Base-by-base conservation (phyloP, 768 basidiomycete species). In the Hydnomerulius pinastri region DNA sequence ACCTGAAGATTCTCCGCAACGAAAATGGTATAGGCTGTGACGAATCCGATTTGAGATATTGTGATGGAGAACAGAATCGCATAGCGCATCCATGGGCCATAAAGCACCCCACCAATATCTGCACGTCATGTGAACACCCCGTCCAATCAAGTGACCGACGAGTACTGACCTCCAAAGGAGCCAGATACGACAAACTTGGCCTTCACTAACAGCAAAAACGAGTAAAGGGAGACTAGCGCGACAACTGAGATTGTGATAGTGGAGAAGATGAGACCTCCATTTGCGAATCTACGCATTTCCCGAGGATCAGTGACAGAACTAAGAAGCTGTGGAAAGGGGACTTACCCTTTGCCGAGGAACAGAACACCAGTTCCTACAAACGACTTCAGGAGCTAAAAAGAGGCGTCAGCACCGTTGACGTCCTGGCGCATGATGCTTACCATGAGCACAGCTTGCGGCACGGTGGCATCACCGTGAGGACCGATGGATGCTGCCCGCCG, bases 331-430 rank as follows among this genome's bases (percentile, higher is more conserved):
- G 41, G 17, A 8, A 21, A 56, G 42, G 42, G 20, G 13, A 71
- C 89, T 61, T 68, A 93, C 88, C 86, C 97, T 73, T 92, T 96
- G 44, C 93, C 97, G 23, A 99, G 79, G 74, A 99, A 98, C 29
- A 99, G 68, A 9, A 99, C 88, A 13, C 96, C 96, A 12, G 96
- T 98, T 18, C 96, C 96, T 40, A 98, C 85, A 60, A 98, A 98
- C 1, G 89, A 84, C 71, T 98, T 98, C 51, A 97, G 72, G 47
- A 98, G 71, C 92, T 95, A 32, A 53, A 33, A 15, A 25, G n/a
- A 28, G 27, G 44, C 23, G 15, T 10, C 3, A 23, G 40, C 53
- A 25, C 41, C 21, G 35, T 51, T 43, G 41, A 40, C 51, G 40
- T 52, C 27, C 4, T 15, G 21, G 6, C 21, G 39, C 12, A 55